Conservation (phyloP, 2,329 filamentous ascomycete genomes). For the Phialophora verrucosa region DNA sequence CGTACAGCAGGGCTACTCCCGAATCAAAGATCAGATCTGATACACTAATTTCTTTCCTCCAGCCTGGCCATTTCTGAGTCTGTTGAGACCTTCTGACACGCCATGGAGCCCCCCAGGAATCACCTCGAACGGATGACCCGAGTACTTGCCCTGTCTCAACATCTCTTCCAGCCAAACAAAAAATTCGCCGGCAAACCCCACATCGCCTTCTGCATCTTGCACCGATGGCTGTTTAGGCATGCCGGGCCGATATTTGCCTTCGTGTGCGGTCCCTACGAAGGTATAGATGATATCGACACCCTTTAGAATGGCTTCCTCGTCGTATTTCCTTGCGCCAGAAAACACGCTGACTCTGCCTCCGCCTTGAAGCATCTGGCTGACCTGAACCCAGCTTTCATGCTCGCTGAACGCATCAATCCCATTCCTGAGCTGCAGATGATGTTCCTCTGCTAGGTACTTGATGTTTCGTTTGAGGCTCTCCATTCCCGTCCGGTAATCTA, state of each 20-base stretch:
- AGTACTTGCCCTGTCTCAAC: conserved; percentile 55
- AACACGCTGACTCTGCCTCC: conserved; percentile 51
- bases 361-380: conserved; percentile 52
- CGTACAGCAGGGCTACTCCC: background rate
- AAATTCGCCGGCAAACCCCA: conserved; percentile 53
- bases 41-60: conserved; percentile 24
- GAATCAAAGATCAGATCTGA: background rate
- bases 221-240: conserved; percentile 35
- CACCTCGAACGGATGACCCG: conserved; percentile 57
- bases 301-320: conserved; percentile 45
- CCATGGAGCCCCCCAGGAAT: conserved; percentile 52
- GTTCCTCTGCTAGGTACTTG: conserved; percentile 48
- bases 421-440: conserved; percentile 39
- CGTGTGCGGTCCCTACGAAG: conserved; percentile 44
- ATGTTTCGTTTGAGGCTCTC: conserved; percentile 46
- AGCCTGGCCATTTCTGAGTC: conserved; percentile 10
- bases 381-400: conserved; percentile 53
- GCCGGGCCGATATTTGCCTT: conserved; percentile 29
- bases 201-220: conserved; percentile 41
- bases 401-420: conserved; percentile 65
- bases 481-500: conserved; percentile 65
- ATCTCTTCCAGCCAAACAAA: conserved; percentile 53
- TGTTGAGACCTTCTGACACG: conserved; percentile 18
- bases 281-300: conserved; percentile 44
- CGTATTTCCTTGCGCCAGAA: conserved; percentile 51